These are phyloP conservation scores for Penicillium cinerascens DNA, from an alignment of 495 filamentous ascomycete genomes.

Conservation along the genomic window DNA sequence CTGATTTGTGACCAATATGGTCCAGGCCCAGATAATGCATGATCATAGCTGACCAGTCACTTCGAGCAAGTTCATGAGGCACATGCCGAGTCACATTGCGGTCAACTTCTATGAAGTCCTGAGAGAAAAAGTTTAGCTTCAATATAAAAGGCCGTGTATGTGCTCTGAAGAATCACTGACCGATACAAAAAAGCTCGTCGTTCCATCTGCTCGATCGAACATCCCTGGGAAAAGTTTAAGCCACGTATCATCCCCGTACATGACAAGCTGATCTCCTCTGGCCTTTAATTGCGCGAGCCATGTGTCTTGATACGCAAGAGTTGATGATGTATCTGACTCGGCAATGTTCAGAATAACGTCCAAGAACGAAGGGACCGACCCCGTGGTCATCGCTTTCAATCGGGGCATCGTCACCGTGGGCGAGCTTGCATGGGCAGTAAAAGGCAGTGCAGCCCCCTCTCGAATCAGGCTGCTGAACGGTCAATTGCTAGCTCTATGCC, in stretches of 20 bases:
- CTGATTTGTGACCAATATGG: constrained; percentile 95
- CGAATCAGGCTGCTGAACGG: constrained; percentile 66
- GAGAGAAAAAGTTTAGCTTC: neutral
- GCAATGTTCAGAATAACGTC: constrained; percentile 97
- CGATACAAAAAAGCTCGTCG: constrained; percentile 96
- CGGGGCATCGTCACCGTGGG: constrained; percentile 98
- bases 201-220: constrained; percentile 85
- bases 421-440: constrained; percentile 92
- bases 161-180: constrained; percentile 52
- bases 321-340: constrained; percentile 86
- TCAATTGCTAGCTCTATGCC: constrained; percentile 2
- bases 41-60: constrained; percentile 91
- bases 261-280: constrained; percentile 71
- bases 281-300: constrained; percentile 91
- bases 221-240: constrained; percentile 88
- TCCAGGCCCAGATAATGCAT: constrained; percentile 95
- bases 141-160: neutral
- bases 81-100: constrained; percentile 95
- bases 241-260: constrained; percentile 99
- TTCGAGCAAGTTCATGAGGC: constrained; percentile 62
- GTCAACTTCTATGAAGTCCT: constrained; percentile 98
- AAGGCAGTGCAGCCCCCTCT: constrained; percentile 78
- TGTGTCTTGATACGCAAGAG: constrained; percentile 81
- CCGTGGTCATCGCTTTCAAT: constrained; percentile 95
- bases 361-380: constrained; percentile 92